Evolutionary conservation across 192 early-diverging fungal genomes (phyloP), one percentile per base, ranked within the genome.

Genomic region (Coemansia sp.): DNA sequence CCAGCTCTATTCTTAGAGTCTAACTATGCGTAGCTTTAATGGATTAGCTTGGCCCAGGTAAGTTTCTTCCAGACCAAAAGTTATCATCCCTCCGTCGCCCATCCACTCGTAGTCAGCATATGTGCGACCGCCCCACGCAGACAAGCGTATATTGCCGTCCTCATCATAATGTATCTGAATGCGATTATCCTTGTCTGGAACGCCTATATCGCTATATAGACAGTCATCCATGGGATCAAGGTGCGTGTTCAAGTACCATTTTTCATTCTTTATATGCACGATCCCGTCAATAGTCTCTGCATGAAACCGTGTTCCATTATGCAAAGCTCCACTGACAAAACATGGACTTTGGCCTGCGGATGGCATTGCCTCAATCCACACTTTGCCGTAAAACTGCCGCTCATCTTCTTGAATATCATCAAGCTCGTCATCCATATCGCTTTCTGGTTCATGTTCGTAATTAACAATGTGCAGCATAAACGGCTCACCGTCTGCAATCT

Each of bases 81-180:
- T n/a, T 17, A 21, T 26, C n/a, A 59, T 59, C 23, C 15, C n/a
- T 12, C 58, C 26, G 1, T 25, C 26, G 15, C 58, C 26, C 17
- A 59, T 20, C 44, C 58, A 59, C 7, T 59, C 58, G 23, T 34
- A 44, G 19, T 26, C 26, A 4, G 38, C 38, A 21, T 46, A 59
- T 25, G 36, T 46, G 11, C 42, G 38, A 1, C 42, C 58, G 15
- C 58, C 42, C 58, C 58, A 59, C n/a, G 22, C 44, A 4, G 58
- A 20, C 11, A 59, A 22, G 23, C 7, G 5, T 8, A 59, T 59
- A 21, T 40, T 19, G 10, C 58, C 58, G 26, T 59, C 58, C 8
- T 59, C 44, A 4, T 15, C 36, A 34, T 59, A 59, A 17, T 59
- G 58, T 19, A 59, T 59, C 38, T 59, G 58, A 37, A 59, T 46